Evolutionary conservation across 192 early-diverging fungal genomes (phyloP).

Genomic region (Funneliformis mosseae): DNA sequence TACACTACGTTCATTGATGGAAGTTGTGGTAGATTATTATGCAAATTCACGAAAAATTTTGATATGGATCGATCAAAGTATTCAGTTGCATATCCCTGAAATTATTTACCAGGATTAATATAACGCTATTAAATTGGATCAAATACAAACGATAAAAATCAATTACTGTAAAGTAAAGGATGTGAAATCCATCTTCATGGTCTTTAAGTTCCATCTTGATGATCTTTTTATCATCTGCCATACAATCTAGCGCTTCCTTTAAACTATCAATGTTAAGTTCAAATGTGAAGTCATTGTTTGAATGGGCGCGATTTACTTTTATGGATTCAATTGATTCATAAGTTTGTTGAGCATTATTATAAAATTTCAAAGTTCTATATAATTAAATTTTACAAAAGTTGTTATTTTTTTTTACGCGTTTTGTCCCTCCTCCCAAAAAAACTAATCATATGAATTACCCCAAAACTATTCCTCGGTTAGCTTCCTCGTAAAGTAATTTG

Average conservation of each 20-base stretch:
- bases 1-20: neutral
- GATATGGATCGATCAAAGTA: neutral
- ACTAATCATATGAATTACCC: neutral
- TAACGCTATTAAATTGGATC: neutral
- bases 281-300: neutral
- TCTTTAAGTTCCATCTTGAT: neutral
- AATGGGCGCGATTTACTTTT: neutral
- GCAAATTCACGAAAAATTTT: neutral
- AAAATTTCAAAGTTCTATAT: neutral
- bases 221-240: neutral
- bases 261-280: neutral
- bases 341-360: neutral
- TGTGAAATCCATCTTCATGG: neutral
- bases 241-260: neutral
- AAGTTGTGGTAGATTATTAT: neutral
- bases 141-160: neutral
- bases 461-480: neutral
- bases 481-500: neutral
- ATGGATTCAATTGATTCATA: neutral
- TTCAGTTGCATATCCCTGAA: neutral
- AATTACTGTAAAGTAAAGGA: neutral
- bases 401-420: neutral
- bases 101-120: neutral
- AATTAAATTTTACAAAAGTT: neutral
- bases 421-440: neutral